Conservation (phyloP, 2,329 filamentous ascomycete genomes). For the Phialophora expanda region DNA sequence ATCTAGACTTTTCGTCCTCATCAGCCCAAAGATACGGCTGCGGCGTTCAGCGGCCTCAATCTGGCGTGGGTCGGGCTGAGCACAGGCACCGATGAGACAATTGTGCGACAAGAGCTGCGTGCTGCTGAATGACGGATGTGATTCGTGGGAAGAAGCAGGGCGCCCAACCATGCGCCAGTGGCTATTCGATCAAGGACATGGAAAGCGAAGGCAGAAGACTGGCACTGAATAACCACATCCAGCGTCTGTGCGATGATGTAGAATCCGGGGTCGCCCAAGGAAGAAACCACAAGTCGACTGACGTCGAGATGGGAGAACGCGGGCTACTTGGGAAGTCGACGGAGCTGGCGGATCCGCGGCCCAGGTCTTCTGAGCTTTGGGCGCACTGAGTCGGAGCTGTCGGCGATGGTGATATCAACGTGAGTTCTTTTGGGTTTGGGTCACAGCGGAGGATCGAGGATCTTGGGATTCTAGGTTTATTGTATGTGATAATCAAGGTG, state of each 20-base stretch:
- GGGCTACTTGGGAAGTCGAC: background rate
- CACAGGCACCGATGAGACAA: slow-evolving; percentile 8
- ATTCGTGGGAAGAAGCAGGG: slow-evolving; percentile 29
- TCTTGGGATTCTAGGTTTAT: background rate
- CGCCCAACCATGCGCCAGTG: slow-evolving; percentile 31
- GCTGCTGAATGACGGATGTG: slow-evolving; percentile 25
- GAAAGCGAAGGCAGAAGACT: slow-evolving; percentile 5
- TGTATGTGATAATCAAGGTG: slow-evolving; percentile 14
- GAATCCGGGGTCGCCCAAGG: background rate
- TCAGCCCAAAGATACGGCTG: slow-evolving; percentile 12
- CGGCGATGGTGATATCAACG: slow-evolving; percentile 27
- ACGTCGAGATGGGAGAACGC: background rate
- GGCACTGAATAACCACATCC: background rate
- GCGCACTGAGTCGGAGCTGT: slow-evolving; percentile 13
- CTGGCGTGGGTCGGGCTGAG: slow-evolving; percentile 1
- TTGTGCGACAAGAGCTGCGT: slow-evolving; percentile 31
- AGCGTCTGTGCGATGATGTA: slow-evolving; percentile 1
- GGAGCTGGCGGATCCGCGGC: slow-evolving; percentile 3
- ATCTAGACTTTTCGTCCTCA: slow-evolving; percentile 2
- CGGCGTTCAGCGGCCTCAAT: slow-evolving; percentile 18
- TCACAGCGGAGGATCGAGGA: background rate
- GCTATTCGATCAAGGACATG: slow-evolving; percentile 25
- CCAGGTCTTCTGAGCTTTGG: background rate
- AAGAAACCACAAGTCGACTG: background rate
- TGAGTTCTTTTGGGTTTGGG: too few species aligned